A percentile compares a stretch with the other conserved stretches of the same genome.
Evolutionary conservation across 345 rosid species (phyloP).

Genomic region (Acer negundo): DNA sequence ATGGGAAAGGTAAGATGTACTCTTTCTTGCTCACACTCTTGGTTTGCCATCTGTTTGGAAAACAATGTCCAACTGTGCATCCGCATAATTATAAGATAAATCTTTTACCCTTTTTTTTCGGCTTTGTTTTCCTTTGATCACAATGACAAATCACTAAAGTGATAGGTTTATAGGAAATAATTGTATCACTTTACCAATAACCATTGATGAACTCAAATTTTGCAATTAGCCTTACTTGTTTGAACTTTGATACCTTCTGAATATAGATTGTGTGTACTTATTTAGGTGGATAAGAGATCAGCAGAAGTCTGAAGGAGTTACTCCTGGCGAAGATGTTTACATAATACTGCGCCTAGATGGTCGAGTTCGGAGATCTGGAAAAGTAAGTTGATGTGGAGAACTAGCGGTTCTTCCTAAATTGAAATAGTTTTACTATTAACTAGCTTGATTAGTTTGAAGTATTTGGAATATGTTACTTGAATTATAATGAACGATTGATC

Average conservation of each 20-base stretch:
- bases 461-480: not conserved
- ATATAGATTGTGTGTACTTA: constrained; percentile 15
- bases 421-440: not conserved
- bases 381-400: constrained; percentile 43
- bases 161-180: not conserved
- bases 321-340: constrained; percentile 87
- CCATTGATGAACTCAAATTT: constrained; percentile 1
- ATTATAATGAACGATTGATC: not conserved
- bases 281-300: constrained; percentile 92
- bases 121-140: not conserved
- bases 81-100: not conserved
- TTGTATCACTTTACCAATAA: not conserved
- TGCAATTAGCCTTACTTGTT: constrained; percentile 5
- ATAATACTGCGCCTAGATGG: constrained; percentile 90
- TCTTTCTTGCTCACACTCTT: constrained; percentile 5
- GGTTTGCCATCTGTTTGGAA: not conserved
- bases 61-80: not conserved
- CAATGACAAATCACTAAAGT: not conserved
- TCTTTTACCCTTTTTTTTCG: not conserved
- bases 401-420: not conserved
- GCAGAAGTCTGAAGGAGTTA: constrained; percentile 86
- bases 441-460: not conserved
- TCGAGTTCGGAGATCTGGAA: constrained; percentile 91
- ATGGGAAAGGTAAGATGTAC: constrained; percentile 81
- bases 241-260: constrained; percentile 16